These are phyloP conservation scores for Termitomyces eurrhizus DNA, from an alignment of 768 basidiomycete genomes.

Conservation along the genomic window DNA sequence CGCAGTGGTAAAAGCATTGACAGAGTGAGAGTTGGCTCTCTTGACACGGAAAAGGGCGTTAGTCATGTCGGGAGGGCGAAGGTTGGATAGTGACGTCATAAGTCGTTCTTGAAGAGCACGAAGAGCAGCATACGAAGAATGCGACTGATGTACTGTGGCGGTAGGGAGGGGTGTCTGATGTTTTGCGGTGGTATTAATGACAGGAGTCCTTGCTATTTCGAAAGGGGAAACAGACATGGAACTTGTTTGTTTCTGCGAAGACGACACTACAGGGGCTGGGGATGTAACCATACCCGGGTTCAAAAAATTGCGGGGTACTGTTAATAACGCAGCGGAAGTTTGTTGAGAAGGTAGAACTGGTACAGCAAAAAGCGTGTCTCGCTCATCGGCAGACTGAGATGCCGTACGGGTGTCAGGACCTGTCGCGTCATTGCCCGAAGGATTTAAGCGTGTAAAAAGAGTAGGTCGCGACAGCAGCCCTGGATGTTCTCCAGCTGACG, in stretches of 20 bases:
- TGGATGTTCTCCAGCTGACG: conserved; percentile 8
- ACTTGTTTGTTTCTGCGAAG: background rate
- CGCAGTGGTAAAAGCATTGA: conserved; percentile 20
- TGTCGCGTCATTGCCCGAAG: conserved; percentile 1
- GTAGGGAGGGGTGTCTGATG: background rate
- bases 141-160: background rate
- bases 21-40: conserved; percentile 21
- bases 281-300: too few species aligned
- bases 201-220: background rate
- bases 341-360: background rate
- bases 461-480: conserved; percentile 13
- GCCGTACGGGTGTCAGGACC: background rate
- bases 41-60: conserved; percentile 20
- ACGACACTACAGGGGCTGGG: background rate
- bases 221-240: background rate
- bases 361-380: background rate
- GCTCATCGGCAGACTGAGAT: background rate
- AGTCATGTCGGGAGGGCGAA: conserved; percentile 15
- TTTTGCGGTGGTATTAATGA: background rate
- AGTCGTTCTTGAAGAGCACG: conserved; percentile 21
- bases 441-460: conserved; percentile 12
- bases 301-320: background rate
- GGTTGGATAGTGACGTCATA: conserved; percentile 17
- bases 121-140: conserved; percentile 15
- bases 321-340: background rate